Percentiles rank a stretch among this genome's conserved stretches.
Evolutionary conservation across 495 filamentous ascomycete genomes (phyloP).

Genomic region (Xylaria venustula): DNA sequence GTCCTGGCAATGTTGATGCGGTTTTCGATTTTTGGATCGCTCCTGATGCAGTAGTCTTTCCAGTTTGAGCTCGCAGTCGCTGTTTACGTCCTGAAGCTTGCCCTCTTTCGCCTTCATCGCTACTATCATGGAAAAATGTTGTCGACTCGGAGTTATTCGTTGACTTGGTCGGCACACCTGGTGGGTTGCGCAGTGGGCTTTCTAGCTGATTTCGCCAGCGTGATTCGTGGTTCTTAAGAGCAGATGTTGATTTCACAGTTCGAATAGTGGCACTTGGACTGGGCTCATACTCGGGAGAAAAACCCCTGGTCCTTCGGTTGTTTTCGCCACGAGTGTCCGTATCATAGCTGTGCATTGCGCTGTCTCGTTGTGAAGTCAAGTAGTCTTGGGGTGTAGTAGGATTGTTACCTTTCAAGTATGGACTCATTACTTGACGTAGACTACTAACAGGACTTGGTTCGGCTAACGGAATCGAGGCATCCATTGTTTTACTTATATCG

Average conservation of each 20-base stretch:
- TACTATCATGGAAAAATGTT: constrained; percentile 32
- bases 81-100: constrained; percentile 4
- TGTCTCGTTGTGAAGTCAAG: constrained; percentile 18
- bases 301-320: constrained; percentile 43
- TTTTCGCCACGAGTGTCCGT: constrained; percentile 26
- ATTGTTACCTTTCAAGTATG: constrained; percentile 57
- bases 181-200: constrained; percentile 19
- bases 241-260: constrained; percentile 43
- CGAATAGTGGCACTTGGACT: constrained; percentile 59
- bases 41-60: neutral
- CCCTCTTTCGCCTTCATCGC: constrained; percentile 28
- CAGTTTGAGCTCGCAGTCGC: constrained; percentile 7
- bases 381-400: constrained; percentile 7
- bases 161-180: constrained; percentile 23
- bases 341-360: constrained; percentile 16
- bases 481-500: constrained; percentile 30
- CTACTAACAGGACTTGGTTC: constrained; percentile 79
- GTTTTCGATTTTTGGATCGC: neutral
- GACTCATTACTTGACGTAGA: constrained; percentile 85
- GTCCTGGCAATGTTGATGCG: neutral
- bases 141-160: constrained; percentile 19
- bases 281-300: constrained; percentile 66
- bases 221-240: constrained; percentile 26
- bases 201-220: constrained; percentile 23
- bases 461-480: constrained; percentile 23